Evolutionary conservation across 2,329 filamentous ascomycete genomes (phyloP).

Genomic region (Lachnellula occidentalis): DNA sequence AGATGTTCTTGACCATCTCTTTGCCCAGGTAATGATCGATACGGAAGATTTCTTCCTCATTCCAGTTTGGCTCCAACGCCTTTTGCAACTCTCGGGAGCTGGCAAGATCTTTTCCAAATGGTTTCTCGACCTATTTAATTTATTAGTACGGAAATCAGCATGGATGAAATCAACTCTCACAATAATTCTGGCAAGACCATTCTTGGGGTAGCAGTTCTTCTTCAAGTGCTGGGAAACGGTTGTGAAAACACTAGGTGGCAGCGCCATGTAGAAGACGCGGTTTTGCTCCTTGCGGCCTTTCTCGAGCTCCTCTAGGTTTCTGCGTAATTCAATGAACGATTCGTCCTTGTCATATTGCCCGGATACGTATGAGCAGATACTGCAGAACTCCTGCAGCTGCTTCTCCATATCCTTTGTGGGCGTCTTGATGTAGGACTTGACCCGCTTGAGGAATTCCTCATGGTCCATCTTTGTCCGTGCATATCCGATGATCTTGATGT

Average conservation of each 20-base stretch:
- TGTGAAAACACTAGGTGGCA: slow-evolving; percentile 96
- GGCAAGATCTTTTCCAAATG: slow-evolving; percentile 92
- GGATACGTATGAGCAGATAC: slow-evolving; percentile 87
- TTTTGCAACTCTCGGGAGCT: slow-evolving; percentile 94
- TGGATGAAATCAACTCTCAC: slow-evolving; percentile 45
- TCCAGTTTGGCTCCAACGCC: slow-evolving; percentile 95
- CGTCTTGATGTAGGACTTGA: slow-evolving; percentile 98
- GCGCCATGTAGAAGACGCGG: slow-evolving; percentile 98
- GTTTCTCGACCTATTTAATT: slow-evolving; percentile 80
- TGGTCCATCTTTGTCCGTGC: slow-evolving; percentile 99
- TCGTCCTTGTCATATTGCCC: slow-evolving; percentile 98
- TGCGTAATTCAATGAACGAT: slow-evolving; percentile 78
- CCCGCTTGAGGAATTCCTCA: slow-evolving; percentile 86
- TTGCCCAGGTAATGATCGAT: slow-evolving; percentile 99
- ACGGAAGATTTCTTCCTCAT: slow-evolving; percentile 96
- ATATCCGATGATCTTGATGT: slow-evolving; percentile 97
- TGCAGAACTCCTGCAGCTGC: slow-evolving; percentile 85
- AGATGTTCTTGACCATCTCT: slow-evolving; percentile 99
- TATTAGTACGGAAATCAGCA: slow-evolving; percentile 12
- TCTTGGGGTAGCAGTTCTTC: slow-evolving; percentile 90
- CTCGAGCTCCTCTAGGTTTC: slow-evolving; percentile 83
- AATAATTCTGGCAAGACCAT: slow-evolving; percentile 88
- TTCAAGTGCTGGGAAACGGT: slow-evolving; percentile 96
- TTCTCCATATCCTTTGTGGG: slow-evolving; percentile 96
- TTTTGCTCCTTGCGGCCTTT: slow-evolving; percentile 76